A percentile compares a stretch with the other conserved stretches of the same genome.
Conservation (phyloP, 331 rosid genomes). For the Malus hybrid region DNA sequence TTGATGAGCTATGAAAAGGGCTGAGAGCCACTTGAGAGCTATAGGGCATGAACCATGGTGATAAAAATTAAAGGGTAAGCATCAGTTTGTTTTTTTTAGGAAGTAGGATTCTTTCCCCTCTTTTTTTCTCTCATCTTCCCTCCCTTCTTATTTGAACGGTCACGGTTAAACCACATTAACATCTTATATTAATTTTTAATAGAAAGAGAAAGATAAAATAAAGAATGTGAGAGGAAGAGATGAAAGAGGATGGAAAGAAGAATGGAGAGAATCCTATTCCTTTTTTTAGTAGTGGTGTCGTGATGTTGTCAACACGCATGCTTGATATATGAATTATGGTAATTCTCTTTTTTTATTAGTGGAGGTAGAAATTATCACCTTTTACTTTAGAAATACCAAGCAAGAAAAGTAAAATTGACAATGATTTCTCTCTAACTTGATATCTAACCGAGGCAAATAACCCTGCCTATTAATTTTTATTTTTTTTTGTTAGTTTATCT, state of each 20-base stretch:
- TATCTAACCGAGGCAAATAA: neutral
- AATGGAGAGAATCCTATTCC: neutral
- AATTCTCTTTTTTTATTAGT: slow-evolving; percentile 26
- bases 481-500: no score
- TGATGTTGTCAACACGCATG: slow-evolving; percentile 63
- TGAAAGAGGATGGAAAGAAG: no score
- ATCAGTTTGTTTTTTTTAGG: no score
- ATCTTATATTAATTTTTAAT: no score
- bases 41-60: slow-evolving; percentile 10
- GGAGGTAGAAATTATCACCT: slow-evolving; percentile 31
- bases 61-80: neutral
- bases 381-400: slow-evolving; percentile 3
- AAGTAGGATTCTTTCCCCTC: no score
- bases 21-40: slow-evolving; percentile 15
- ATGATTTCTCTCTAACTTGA: neutral
- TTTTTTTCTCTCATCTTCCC: no score
- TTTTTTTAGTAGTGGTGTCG: slow-evolving; percentile 22
- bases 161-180: no score
- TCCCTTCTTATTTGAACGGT: no score
- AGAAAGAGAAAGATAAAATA: no score
- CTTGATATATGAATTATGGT: slow-evolving; percentile 26
- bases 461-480: neutral
- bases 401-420: neutral
- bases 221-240: no score
- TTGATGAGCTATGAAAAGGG: slow-evolving; percentile 23